Conservation (phyloP, 2,329 filamentous ascomycete species). For the Neopestalotiopsis sp. region DNA sequence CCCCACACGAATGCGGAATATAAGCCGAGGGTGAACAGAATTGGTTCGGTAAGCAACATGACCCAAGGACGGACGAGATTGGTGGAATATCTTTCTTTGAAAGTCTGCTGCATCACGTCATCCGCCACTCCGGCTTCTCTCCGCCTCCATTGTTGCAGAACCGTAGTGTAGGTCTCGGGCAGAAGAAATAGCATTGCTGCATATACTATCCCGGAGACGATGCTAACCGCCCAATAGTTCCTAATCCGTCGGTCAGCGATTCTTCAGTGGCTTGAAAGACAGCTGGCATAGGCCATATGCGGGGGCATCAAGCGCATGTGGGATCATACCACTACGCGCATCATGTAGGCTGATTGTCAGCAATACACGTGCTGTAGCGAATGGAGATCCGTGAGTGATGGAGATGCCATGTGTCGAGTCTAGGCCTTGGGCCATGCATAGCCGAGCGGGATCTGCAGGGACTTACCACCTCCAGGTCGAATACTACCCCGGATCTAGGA, state of each 20-base stretch:
- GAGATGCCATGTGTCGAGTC: no score
- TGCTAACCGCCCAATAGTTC: conserved; percentile 45
- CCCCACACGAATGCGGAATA: conserved; percentile 52
- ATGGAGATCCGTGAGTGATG: no score
- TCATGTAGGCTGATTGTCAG: no score
- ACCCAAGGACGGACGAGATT: conserved; percentile 36
- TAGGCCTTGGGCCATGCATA: no score
- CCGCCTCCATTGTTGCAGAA: conserved; percentile 41
- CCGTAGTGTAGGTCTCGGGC: conserved; percentile 40
- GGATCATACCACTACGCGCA: no score
- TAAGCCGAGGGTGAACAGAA: conserved; percentile 48
- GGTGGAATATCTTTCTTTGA: no score
- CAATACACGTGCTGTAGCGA: no score
- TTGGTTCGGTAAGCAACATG: conserved; percentile 53
- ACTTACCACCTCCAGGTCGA: conserved; percentile 10
- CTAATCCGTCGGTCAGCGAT: conserved; percentile 16
- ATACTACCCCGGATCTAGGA: neutral
- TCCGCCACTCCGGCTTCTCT: neutral
- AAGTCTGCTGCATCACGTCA: conserved; percentile 32
- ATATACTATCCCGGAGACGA: conserved; percentile 39
- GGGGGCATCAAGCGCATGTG: no score
- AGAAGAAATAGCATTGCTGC: conserved; percentile 34
- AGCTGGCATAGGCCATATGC: no score
- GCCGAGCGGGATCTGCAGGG: no score
- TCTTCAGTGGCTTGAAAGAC: no score